phyloP scores from a whole-genome alignment of 768 basidiomycete species.

The Mycena epipterygia region DNA sequence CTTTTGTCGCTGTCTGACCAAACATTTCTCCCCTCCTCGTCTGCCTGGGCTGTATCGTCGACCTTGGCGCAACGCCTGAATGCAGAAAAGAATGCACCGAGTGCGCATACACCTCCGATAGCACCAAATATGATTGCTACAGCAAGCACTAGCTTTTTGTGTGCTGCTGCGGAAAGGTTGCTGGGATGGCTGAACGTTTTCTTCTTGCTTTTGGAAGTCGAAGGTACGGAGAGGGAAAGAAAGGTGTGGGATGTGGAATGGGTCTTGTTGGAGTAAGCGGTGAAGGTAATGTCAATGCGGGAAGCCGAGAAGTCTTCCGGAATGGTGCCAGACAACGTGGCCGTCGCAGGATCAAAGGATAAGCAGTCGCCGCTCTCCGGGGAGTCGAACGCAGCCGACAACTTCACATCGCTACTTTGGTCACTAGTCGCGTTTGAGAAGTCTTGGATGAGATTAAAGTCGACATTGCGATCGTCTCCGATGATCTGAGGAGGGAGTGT shows the following conservation, averaged over 20 bases:
- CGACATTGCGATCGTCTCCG: constrained; percentile 62
- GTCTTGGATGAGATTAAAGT: constrained; percentile 68
- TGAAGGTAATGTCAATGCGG: constrained; percentile 68
- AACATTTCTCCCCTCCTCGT: constrained; percentile 68
- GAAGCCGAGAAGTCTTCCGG: constrained; percentile 59
- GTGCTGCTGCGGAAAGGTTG: constrained; percentile 58
- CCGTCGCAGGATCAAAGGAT: constrained; percentile 59
- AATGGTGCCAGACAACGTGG: constrained; percentile 68
- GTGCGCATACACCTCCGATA: constrained; percentile 68
- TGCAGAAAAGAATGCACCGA: constrained; percentile 68
- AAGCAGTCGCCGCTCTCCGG: constrained; percentile 63
- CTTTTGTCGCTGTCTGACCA: constrained; percentile 76
- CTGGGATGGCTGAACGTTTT: constrained; percentile 48
- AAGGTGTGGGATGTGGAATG: constrained; percentile 80
- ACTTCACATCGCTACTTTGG: constrained; percentile 59
- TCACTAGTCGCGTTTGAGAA: constrained; percentile 64
- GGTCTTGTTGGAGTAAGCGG: constrained; percentile 74
- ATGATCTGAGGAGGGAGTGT: constrained; percentile 70
- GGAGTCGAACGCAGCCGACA: constrained; percentile 72
- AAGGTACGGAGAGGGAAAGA: constrained; percentile 64
- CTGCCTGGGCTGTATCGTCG: constrained; percentile 70
- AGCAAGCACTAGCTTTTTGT: constrained; percentile 66
- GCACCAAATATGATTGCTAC: constrained; percentile 73
- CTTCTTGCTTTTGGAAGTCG: constrained; percentile 54
- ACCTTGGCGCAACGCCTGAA: constrained; percentile 70